These are phyloP conservation scores for Lippia alba DNA, from an alignment of 305 asterid species.

Conservation along the genomic window DNA sequence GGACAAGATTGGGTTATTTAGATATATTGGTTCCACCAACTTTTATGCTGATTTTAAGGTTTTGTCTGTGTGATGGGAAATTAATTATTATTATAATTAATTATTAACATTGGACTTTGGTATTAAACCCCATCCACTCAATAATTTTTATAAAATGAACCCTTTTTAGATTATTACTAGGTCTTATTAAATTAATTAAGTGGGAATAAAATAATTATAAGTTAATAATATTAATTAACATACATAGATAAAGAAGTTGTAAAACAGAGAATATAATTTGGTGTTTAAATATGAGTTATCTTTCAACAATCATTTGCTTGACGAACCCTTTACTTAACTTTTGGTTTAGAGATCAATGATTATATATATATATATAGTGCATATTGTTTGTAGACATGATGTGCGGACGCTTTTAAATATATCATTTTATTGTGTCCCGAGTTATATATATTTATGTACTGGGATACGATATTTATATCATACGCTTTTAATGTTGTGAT, in stretches of 20 bases:
- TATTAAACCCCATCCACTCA: conserved; percentile 54
- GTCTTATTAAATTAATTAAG: conserved; percentile 31
- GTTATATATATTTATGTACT: too few species aligned
- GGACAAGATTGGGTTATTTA: conserved; percentile 32
- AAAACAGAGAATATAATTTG: not conserved
- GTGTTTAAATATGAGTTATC: conserved; percentile 17
- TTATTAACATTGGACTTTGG: conserved; percentile 27
- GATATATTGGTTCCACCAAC: conserved; percentile 56
- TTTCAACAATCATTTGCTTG: conserved; percentile 40
- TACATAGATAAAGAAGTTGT: not conserved
- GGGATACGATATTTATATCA: too few species aligned
- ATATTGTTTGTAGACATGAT: too few species aligned
- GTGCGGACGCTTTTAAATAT: too few species aligned
- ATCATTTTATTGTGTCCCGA: too few species aligned
- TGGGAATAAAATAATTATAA: conserved; percentile 28
- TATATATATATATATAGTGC: too few species aligned
- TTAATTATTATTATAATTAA: conserved; percentile 36
- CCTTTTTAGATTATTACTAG: conserved; percentile 31
- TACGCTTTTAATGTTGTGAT: too few species aligned
- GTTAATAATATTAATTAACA: not conserved
- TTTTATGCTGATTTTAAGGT: conserved; percentile 57
- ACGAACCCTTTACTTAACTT: conserved; percentile 29
- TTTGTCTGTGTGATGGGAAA: conserved; percentile 50
- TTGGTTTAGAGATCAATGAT: not conserved
- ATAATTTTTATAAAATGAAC: conserved; percentile 22